These are phyloP conservation scores for Ophiocordyceps camponoti-leonardi DNA, from an alignment of 2,329 filamentous ascomycete species.

Conservation along the genomic window DNA sequence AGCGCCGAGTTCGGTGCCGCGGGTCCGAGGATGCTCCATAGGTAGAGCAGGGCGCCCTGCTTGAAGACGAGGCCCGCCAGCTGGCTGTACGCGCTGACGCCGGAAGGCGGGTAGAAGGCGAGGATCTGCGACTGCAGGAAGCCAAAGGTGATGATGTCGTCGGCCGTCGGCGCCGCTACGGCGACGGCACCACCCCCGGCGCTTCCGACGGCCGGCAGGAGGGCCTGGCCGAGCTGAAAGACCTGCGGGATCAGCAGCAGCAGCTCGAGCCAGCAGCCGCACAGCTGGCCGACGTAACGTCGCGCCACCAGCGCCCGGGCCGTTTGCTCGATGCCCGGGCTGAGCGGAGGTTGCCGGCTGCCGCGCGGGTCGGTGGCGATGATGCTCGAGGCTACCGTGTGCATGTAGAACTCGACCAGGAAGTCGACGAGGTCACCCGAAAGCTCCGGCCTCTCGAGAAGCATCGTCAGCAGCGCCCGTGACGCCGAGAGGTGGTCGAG, in stretches of 20 bases:
- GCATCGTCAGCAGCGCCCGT: slow-evolving; percentile 19
- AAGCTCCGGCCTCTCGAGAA: slow-evolving; percentile 15
- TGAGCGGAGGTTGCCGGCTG: slow-evolving; percentile 13
- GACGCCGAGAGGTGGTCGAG: slow-evolving; percentile 28
- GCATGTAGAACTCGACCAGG: slow-evolving; percentile 29
- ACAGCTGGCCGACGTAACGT: slow-evolving; percentile 18
- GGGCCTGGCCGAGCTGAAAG: slow-evolving; percentile 23
- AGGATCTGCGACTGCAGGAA: slow-evolving; percentile 23
- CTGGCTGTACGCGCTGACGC: slow-evolving; percentile 17
- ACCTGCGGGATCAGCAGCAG: slow-evolving; percentile 19
- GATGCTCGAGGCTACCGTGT: slow-evolving; percentile 28
- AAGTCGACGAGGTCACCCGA: slow-evolving; percentile 23
- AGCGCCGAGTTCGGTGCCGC: slow-evolving; percentile 10
- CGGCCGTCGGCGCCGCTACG: slow-evolving; percentile 8
- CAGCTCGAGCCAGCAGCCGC: slow-evolving; percentile 21
- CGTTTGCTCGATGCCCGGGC: slow-evolving; percentile 12
- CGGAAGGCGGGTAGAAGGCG: slow-evolving; percentile 18
- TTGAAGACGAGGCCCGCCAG: slow-evolving; percentile 25
- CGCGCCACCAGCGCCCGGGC: slow-evolving; percentile 12
- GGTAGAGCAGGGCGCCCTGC: slow-evolving; percentile 24
- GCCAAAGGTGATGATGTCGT: slow-evolving; percentile 25
- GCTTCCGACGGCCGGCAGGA: slow-evolving; percentile 13
- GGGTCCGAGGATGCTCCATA: slow-evolving; percentile 17
- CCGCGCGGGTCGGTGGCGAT: slow-evolving; percentile 21
- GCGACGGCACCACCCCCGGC: neutral